phyloP scores from a whole-genome alignment of 2,329 filamentous ascomycete genomes.

The Pyricularia sp. region DNA sequence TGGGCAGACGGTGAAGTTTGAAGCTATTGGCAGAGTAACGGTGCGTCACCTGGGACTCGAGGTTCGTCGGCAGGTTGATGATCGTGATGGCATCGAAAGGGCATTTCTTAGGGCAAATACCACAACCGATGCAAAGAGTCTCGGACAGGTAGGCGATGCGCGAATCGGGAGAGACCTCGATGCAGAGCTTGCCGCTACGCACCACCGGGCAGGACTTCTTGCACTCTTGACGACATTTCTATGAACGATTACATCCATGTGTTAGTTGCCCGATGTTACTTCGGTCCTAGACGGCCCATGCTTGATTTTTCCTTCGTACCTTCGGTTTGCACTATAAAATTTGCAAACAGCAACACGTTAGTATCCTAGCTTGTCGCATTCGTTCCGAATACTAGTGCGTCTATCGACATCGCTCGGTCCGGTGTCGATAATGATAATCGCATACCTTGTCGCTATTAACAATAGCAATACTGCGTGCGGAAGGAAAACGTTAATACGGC shows the following conservation, averaged over 20 bases:
- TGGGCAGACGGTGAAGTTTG: conserved; percentile 95
- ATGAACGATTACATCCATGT: neutral
- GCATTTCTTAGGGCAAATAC: conserved; percentile 99
- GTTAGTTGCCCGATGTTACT: neutral
- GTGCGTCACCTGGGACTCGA: conserved; percentile 96
- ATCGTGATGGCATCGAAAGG: conserved; percentile 98
- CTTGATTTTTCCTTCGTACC: conserved; percentile 33
- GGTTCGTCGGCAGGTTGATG: conserved; percentile 99
- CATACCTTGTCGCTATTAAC: conserved; percentile 95
- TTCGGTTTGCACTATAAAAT: conserved; percentile 69
- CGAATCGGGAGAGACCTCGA: conserved; percentile 81
- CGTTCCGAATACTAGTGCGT: neutral
- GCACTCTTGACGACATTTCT: conserved; percentile 99
- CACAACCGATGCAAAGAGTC: conserved; percentile 87
- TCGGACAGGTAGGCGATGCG: conserved; percentile 98
- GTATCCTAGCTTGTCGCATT: conserved; percentile 2
- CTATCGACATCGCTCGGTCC: neutral
- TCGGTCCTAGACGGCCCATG: neutral
- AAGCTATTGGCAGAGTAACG: conserved; percentile 99
- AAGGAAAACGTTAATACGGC: neutral
- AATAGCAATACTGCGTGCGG: conserved; percentile 75
- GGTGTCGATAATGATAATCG: neutral
- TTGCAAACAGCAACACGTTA: neutral
- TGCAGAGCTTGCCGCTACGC: conserved; percentile 81
- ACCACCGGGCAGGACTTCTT: conserved; percentile 98